Percentiles rank a stretch among this genome's conserved stretches.
phyloP scores from a whole-genome alignment of 1,139 yeast species.

The Saccharomyces hybrid region DNA sequence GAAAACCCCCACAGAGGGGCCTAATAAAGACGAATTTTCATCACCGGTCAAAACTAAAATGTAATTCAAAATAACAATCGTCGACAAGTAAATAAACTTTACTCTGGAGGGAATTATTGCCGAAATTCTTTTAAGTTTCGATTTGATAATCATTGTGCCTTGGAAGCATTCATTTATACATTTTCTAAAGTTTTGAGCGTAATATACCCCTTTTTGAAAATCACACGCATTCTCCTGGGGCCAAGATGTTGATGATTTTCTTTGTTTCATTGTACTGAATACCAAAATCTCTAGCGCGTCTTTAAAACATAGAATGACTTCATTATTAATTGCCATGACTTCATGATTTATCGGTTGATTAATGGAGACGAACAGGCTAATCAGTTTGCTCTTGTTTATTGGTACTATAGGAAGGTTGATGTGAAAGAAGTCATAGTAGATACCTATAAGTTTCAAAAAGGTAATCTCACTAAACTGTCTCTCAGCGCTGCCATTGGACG shows the following conservation, averaged over 20 bases:
- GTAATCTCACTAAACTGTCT: not conserved
- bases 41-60: constrained; percentile 53
- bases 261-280: not conserved
- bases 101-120: constrained; percentile 32
- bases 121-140: constrained; percentile 33
- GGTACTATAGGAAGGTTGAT: not conserved
- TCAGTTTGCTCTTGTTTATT: not conserved
- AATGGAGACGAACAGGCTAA: not conserved
- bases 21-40: constrained; percentile 47
- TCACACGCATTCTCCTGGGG: not conserved
- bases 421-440: not conserved
- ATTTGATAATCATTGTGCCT: constrained; percentile 40
- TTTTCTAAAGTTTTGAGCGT: not conserved
- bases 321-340: not conserved
- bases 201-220: not conserved
- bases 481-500: no score
- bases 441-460: not conserved
- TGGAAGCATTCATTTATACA: constrained; percentile 35
- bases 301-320: not conserved
- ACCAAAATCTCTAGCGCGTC: not conserved
- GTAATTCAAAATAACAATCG: constrained; percentile 49
- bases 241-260: not conserved
- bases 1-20: constrained; percentile 48
- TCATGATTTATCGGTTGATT: not conserved
- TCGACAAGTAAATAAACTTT: constrained; percentile 38